A percentile compares a stretch with the other conserved stretches of the same genome.
Evolutionary conservation across 2,329 filamentous ascomycete species (phyloP).

Genomic region (Beauveria scarabaeidicola): DNA sequence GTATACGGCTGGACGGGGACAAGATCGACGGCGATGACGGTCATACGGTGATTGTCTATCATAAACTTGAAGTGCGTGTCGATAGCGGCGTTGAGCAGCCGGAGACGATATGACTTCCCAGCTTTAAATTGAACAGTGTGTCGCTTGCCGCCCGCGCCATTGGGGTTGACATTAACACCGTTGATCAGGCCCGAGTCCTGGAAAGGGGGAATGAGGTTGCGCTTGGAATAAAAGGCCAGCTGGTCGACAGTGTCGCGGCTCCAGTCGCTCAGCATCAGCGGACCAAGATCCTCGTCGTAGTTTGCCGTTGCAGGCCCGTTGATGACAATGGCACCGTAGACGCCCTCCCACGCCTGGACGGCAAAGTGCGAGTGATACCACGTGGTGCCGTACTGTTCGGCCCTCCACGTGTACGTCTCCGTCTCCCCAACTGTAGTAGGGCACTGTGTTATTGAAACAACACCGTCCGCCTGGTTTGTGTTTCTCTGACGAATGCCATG

Average conservation of each 20-base stretch:
- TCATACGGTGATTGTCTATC: slow-evolving; percentile 48
- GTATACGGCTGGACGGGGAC: slow-evolving; percentile 31
- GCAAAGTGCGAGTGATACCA: slow-evolving; percentile 52
- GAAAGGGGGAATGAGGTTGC: neutral
- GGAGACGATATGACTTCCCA: slow-evolving; percentile 37
- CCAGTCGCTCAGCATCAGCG: slow-evolving; percentile 52
- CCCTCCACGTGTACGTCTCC: slow-evolving; percentile 51
- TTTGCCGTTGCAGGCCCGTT: slow-evolving; percentile 49
- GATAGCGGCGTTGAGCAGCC: slow-evolving; percentile 39
- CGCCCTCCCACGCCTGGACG: slow-evolving; percentile 26
- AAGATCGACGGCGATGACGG: slow-evolving; percentile 49
- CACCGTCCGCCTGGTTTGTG: slow-evolving; percentile 53
- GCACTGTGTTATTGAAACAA: slow-evolving; percentile 48
- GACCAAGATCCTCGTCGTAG: slow-evolving; percentile 56
- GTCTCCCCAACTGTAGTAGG: slow-evolving; percentile 41
- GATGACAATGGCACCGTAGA: slow-evolving; percentile 53
- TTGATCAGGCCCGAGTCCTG: neutral
- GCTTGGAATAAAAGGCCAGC: neutral
- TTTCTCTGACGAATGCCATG: slow-evolving; percentile 55
- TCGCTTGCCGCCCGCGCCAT: slow-evolving; percentile 20
- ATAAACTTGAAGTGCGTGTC: slow-evolving; percentile 39
- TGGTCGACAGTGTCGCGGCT: slow-evolving; percentile 26
- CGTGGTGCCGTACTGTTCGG: slow-evolving; percentile 49
- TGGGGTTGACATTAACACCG: neutral
- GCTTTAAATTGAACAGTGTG: slow-evolving; percentile 30